phyloP scores from a whole-genome alignment of 1,139 yeast genomes.

The Taphrina wiesneri region DNA sequence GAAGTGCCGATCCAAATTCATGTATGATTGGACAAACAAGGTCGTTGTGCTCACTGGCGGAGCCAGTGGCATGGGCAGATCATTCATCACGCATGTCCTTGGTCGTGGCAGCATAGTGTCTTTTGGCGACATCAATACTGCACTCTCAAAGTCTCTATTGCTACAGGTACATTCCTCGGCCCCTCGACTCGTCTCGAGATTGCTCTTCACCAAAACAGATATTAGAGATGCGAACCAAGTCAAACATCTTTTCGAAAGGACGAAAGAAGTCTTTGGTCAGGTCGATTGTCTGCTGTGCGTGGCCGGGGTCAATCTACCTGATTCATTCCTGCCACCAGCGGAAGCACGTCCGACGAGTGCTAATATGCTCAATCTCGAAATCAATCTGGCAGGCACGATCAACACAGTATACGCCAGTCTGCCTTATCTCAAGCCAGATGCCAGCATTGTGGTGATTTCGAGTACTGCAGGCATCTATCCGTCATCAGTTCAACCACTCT shows the following conservation, averaged over 20 bases:
- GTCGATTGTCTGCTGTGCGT: constrained; percentile 23
- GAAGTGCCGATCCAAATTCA: neutral
- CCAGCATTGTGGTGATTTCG: constrained; percentile 14
- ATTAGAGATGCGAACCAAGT: constrained; percentile 17
- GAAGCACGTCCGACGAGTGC: neutral
- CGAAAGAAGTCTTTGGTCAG: constrained; percentile 20
- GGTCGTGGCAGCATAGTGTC: constrained; percentile 23
- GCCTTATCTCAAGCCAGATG: neutral
- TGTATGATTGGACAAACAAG: constrained; percentile 26
- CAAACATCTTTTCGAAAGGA: constrained; percentile 7
- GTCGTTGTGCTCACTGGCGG: constrained; percentile 32
- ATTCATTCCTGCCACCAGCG: constrained; percentile 16
- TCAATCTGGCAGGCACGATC: constrained; percentile 28
- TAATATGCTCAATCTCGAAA: constrained; percentile 20
- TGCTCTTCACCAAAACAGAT: constrained; percentile 29
- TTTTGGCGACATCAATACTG: constrained; percentile 30
- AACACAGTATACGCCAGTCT: constrained; percentile 16
- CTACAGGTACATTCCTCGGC: constrained; percentile 27
- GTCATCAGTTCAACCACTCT: constrained; percentile 29
- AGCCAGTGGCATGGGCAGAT: constrained; percentile 32
- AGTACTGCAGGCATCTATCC: constrained; percentile 31
- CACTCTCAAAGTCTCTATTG: constrained; percentile 22
- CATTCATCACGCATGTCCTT: constrained; percentile 22
- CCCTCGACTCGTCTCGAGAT: constrained; percentile 23
- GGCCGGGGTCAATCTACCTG: constrained; percentile 32